Evolutionary conservation across 1,139 yeast genomes (phyloP), one percentile per base, ranked within the genome.

Genomic region (Yamadazyma buinensis): DNA sequence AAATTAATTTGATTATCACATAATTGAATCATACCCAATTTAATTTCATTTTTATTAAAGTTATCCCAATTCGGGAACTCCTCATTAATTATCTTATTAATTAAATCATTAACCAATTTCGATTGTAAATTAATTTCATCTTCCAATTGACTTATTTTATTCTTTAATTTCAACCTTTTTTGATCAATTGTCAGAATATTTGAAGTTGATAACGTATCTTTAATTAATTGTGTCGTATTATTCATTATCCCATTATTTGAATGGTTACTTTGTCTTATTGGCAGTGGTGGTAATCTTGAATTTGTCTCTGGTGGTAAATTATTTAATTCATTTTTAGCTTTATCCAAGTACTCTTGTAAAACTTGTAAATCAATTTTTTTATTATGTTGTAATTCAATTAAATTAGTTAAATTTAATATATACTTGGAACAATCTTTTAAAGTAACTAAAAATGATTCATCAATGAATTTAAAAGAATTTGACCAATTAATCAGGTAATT

Each of bases 351-450:
- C 37, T 84, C 95, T 29, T 78, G 77, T 33, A 92, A 67, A 31
- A 85, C 95, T 52, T 92, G 97, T 49, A 84, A 78, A 56, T 92
- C 98, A 26, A 90, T 75, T 47, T 85, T 90, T 56, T 90, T 90
- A 53, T 87, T 92, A 52, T 92, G 98, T 44, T 92, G 87, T 36
- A 85, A 70, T 52, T 84, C 90, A 39, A 92, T 75, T 43, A 90
- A 64, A 40, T 75, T 77, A 46, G 87, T 84, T 47, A 92, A 70
- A 22, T 92, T 78, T 27, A 75, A 71, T 34, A 90, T 81, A 51
- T 88, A 92, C 59, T 85, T 90, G 43, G 92, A 87, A 61, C 94
- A 73, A 57, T 92, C 97, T 46, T 85, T 82, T 45, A 92, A 63
- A 5, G 95, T 78, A 2, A 87, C 86, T 36, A 88, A 67, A 49